phyloP scores from a whole-genome alignment of 305 asterid genomes.

The Fraxinus angustifolia region DNA sequence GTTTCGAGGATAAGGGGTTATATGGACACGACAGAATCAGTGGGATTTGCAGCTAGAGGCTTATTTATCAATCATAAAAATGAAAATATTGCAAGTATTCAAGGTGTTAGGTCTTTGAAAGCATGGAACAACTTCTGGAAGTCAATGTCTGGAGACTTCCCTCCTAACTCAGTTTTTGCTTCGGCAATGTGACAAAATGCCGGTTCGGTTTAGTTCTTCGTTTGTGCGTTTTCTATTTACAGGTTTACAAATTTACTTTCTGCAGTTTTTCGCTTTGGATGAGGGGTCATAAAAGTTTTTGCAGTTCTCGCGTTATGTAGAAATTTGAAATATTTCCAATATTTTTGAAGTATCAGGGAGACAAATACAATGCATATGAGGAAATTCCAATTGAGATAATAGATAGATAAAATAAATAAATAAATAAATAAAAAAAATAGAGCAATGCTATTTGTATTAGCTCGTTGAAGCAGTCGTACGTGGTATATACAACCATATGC shows the following conservation, averaged over 20 bases:
- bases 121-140: constrained; percentile 54
- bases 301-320: background rate
- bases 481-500: background rate
- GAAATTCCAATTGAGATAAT: background rate
- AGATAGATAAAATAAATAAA: background rate
- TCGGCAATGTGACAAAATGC: background rate
- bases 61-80: constrained; percentile 34
- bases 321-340: background rate
- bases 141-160: constrained; percentile 35
- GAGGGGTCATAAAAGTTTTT: background rate
- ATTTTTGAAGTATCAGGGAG: background rate
- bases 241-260: background rate
- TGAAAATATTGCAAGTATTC: constrained; percentile 24
- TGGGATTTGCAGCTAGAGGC: constrained; percentile 73
- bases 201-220: background rate
- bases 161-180: constrained; percentile 23
- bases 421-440: no score
- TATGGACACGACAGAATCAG: constrained; percentile 51
- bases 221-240: background rate
- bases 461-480: background rate
- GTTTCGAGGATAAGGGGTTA: constrained; percentile 56
- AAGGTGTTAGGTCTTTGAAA: constrained; percentile 49
- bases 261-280: background rate
- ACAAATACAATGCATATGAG: background rate
- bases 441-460: background rate